Percentiles rank a stretch among this genome's conserved stretches.
Evolutionary conservation across 805 yeast genomes (phyloP).

Genomic region (Hanseniaspora nectarophila): DNA sequence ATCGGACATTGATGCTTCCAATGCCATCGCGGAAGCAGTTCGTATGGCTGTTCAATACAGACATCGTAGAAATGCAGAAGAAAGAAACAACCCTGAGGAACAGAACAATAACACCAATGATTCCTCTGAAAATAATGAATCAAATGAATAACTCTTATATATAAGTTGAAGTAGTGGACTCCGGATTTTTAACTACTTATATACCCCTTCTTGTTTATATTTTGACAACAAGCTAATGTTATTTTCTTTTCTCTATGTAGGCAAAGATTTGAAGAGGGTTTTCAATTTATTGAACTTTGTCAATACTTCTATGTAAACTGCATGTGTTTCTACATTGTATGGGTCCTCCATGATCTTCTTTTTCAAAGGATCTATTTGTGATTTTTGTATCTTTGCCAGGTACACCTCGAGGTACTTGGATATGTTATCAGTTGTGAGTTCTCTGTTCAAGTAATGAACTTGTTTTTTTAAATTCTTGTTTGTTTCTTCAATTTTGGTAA

Average conservation of each 20-base stretch:
- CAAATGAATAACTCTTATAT: background rate
- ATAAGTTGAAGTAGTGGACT: background rate
- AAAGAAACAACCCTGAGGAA: background rate
- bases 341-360: constrained; percentile 24
- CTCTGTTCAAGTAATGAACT: constrained; percentile 21
- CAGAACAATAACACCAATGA: background rate
- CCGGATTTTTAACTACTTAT: background rate
- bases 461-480: background rate
- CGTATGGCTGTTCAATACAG: constrained; percentile 10
- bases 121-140: background rate
- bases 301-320: constrained; percentile 23
- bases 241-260: background rate
- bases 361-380: constrained; percentile 24
- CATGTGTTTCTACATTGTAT: constrained; percentile 19
- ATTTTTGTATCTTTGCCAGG: constrained; percentile 25
- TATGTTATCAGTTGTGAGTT: constrained; percentile 26
- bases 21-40: constrained; percentile 8
- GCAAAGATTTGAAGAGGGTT: background rate
- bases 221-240: background rate
- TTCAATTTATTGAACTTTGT: constrained; percentile 3
- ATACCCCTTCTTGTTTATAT: background rate
- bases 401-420: constrained; percentile 31
- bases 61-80: background rate
- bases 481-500: background rate
- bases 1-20: background rate